Evolutionary conservation across 352 stramenopile genomes (phyloP).

Genomic region (Pythium insidiosum): DNA sequence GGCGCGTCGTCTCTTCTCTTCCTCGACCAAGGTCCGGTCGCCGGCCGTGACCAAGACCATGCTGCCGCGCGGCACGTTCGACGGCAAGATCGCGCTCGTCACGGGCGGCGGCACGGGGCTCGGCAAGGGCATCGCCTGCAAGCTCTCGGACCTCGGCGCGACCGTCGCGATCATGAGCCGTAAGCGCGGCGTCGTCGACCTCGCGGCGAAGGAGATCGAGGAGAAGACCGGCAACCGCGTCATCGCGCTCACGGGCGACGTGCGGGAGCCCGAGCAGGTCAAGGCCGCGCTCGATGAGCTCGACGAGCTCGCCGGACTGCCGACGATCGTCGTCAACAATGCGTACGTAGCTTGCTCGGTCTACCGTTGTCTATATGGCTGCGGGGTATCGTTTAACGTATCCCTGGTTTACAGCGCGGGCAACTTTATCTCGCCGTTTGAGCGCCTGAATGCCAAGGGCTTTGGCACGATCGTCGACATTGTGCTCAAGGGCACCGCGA

Average conservation of each 20-base stretch:
- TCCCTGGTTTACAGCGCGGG: conserved; percentile 63
- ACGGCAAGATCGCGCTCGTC: conserved; percentile 87
- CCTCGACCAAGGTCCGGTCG: conserved; percentile 10
- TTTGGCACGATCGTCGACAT: conserved; percentile 97
- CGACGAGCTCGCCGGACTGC: conserved; percentile 48
- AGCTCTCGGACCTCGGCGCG: conserved; percentile 89
- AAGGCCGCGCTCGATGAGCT: conserved; percentile 76
- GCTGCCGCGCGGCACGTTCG: conserved; percentile 54
- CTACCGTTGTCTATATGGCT: too few species aligned
- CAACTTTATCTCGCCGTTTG: conserved; percentile 93
- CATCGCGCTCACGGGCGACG: conserved; percentile 75
- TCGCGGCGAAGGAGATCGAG: conserved; percentile 74
- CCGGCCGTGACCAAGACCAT: conserved; percentile 43
- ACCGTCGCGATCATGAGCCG: conserved; percentile 94
- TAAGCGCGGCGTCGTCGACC: conserved; percentile 86
- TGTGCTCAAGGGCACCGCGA: conserved; percentile 82
- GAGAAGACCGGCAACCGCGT: conserved; percentile 48
- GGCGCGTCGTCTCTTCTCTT: conserved; percentile 10
- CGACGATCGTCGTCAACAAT: conserved; percentile 78
- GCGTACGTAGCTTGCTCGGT: conserved; percentile 24
- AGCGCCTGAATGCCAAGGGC: conserved; percentile 89
- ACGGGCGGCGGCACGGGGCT: conserved; percentile 94
- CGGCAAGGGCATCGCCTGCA: conserved; percentile 91
- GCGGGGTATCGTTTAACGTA: conserved; percentile 50
- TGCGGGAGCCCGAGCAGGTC: conserved; percentile 86